Evolutionary conservation across 208 protist species (phyloP), one percentile per base, ranked within the genome.

Genomic region (Wallacemonas sp.): DNA sequence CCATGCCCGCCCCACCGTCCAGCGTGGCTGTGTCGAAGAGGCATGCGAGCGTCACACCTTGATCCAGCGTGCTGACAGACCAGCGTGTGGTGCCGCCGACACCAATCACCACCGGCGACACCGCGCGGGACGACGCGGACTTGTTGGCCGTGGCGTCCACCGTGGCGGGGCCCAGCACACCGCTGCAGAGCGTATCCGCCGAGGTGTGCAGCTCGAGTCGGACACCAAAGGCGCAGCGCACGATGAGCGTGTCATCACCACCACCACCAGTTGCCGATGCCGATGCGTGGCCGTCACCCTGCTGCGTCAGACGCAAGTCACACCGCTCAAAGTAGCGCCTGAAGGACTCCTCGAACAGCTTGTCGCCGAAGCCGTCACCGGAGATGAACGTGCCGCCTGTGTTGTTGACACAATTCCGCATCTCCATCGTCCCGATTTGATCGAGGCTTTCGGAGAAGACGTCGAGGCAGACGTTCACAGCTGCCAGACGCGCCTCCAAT

Each of bases 401-500:
- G 69, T 81, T 75, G 69, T 95, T 80, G 30, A 95, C 83, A 64
- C 85, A 94, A 63, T 82, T 38, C 17, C 88, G 85, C 93, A 99
- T 98, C 85, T 99, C 98, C 61, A 94, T 78, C 33, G 99, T 79
- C 8, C 98, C 98, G 2, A 93, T 76, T 77, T 99, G 98, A 75
- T 99, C 98, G 23, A 99, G 83, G 8, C 95, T 94, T 76, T 98
- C 92, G 1, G 95, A 90, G 61, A 99, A 99, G 17, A 99, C 87
- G 74, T 99, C 98, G 12, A 99, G 78, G 16, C 83, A 86, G 72
- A 98, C 92, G 33, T 98, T 90, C 19, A 90, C 87, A n/a, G 61
- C 60, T 16, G 85, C 89, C 19, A 98, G 74, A 21, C 95, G 77
- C 52, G 83, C 54, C 43, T 93, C 96, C 1, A 99, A 74, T 1